Evolutionary conservation across 495 filamentous ascomycete species (phyloP), one percentile per base, ranked within the genome.

Genomic region (Penicillium cosmopolitanum): DNA sequence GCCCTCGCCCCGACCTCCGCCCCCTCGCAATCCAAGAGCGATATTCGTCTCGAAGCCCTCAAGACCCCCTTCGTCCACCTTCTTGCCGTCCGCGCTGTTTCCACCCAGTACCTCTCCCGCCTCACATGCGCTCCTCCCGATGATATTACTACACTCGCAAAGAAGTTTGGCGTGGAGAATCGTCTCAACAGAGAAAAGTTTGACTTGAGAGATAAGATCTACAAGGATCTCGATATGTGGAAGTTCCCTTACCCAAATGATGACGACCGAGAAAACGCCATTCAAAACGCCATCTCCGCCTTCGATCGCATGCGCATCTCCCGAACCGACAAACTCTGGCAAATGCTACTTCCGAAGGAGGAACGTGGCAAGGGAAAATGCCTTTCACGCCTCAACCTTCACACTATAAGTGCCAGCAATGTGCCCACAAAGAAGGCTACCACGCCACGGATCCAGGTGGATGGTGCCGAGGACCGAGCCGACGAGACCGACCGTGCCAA

Each of bases 191-290:
- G 77, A 3, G 82, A 84, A 64, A 89, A 89, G 57, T 92, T 85
- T 77, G 79, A 81, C 53, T 74, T 94, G 48, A 83, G 77, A 64
- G 90, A 90, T 67, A 85, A 84, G 60, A 79, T 79, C 43, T 96
- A 87, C 79, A 92, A 89, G 65, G 92, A 96, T 57, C 78, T 97
- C 31, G 89, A 96, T 67, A 82, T 92, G 16, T 96, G 87, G 82
- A 84, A 84, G 13, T 95, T 92, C 70, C 77, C 82, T 7, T 95
- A 93, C 69, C 77, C 78, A 15, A 82, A 71, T 23, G 72, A 82
- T 33, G 84, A 86, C 34, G 89, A 93, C 63, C 87, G 92, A 25
- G 80, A 92, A 65, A 79, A 81, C 12, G 93, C 90, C 12, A 93
- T 96, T 70, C 87, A 94, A 64, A 91, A 89, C 66, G 90, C 92